These are phyloP conservation scores for Rubia balearica DNA, from an alignment of 305 asterid species.

Conservation along the genomic window DNA sequence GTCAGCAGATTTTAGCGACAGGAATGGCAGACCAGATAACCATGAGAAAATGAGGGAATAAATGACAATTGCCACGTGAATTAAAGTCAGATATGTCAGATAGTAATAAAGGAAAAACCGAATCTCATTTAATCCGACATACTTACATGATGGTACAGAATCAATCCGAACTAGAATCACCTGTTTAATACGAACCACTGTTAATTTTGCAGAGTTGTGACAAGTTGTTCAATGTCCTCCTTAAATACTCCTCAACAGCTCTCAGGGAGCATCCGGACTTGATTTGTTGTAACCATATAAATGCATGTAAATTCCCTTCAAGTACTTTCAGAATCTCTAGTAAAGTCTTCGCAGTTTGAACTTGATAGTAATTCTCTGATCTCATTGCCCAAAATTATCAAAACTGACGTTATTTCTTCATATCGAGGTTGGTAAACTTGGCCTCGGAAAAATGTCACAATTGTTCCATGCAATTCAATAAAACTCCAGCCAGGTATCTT, in stretches of 20 bases:
- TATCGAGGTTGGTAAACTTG: slow-evolving; percentile 58
- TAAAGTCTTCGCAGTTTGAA: slow-evolving; percentile 24
- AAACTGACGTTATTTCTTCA: slow-evolving; percentile 35
- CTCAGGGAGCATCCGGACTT: not conserved
- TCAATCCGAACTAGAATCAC: not conserved
- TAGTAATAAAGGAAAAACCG: not conserved
- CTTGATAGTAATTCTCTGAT: slow-evolving; percentile 26
- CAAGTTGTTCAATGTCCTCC: not conserved
- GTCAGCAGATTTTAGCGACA: too few species aligned
- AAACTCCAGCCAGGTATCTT: slow-evolving; percentile 83
- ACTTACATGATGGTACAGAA: not conserved
- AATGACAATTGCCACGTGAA: not conserved
- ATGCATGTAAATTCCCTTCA: not conserved
- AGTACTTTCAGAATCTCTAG: slow-evolving; percentile 18
- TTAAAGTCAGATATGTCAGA: not conserved
- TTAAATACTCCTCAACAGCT: not conserved
- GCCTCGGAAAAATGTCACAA: slow-evolving; percentile 55
- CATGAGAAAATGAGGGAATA: not conserved
- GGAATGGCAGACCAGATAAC: not conserved
- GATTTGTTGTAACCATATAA: not conserved
- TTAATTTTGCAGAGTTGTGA: not conserved
- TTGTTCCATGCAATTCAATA: slow-evolving; percentile 58
- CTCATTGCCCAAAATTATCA: slow-evolving; percentile 39
- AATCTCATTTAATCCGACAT: not conserved
- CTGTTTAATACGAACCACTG: not conserved